These are phyloP conservation scores for Neostapfia colusana DNA, from an alignment of 176 grass and related monocot genomes.

Conservation along the genomic window DNA sequence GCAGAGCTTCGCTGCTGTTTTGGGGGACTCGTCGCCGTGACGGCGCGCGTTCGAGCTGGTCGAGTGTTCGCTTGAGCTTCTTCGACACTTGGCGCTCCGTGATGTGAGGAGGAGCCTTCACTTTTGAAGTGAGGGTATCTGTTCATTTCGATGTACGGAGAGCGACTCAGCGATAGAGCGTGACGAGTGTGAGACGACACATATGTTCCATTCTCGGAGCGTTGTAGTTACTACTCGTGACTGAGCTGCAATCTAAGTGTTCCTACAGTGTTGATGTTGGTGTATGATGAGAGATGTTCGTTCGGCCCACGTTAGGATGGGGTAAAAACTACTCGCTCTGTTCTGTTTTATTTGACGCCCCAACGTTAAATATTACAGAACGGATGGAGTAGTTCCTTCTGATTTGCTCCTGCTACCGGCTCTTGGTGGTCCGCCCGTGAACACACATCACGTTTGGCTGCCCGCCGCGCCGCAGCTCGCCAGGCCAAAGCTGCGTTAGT, in stretches of 20 bases:
- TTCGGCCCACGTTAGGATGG: too few relatives aligned
- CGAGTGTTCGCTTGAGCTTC: not conserved
- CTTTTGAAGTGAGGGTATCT: not conserved
- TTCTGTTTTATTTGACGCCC: too few relatives aligned
- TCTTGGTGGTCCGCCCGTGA: too few relatives aligned
- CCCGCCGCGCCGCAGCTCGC: too few relatives aligned
- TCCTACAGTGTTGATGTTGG: too few relatives aligned
- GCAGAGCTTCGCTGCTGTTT: slow-evolving; percentile 47
- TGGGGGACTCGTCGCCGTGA: slow-evolving; percentile 42
- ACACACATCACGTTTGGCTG: too few relatives aligned
- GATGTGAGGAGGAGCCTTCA: not conserved
- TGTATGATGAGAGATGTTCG: too few relatives aligned
- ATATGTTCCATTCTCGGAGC: not conserved
- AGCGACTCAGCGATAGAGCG: too few relatives aligned
- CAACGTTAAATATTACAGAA: too few relatives aligned
- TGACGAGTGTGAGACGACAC: not conserved
- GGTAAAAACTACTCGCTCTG: too few relatives aligned
- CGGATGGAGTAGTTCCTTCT: too few relatives aligned
- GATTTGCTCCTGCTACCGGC: not conserved
- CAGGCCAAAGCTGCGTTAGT: too few relatives aligned
- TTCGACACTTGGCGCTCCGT: not conserved
- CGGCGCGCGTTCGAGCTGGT: not conserved
- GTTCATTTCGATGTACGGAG: not conserved
- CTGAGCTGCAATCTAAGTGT: not conserved
- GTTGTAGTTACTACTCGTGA: not conserved